These are phyloP conservation scores for Fusarium nanum DNA, from an alignment of 2,329 filamentous ascomycete species.

Conservation along the genomic window DNA sequence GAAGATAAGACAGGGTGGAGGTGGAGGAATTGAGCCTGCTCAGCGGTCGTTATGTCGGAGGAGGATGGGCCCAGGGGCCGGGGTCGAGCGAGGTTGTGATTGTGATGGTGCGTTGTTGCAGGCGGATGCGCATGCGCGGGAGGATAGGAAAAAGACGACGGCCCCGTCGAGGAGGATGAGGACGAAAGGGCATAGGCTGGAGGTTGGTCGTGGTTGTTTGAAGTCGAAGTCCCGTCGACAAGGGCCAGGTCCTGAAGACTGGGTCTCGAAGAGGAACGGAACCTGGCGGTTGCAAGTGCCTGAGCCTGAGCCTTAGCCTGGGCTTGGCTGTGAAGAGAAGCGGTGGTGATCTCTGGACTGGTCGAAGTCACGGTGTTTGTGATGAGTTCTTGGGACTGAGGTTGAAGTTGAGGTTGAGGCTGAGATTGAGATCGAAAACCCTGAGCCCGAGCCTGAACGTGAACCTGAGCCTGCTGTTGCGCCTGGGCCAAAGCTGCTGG, in stretches of 20 bases:
- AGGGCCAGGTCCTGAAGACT: constrained; percentile 39
- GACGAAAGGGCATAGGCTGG: constrained; percentile 35
- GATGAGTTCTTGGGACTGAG: constrained; percentile 26
- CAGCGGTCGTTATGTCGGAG: constrained; percentile 35
- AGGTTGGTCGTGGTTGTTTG: constrained; percentile 28
- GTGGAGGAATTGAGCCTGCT: constrained; percentile 40
- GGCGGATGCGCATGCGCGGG: constrained; percentile 20
- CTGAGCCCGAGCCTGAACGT: constrained; percentile 16
- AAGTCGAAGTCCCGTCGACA: constrained; percentile 24
- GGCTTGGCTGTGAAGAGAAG: constrained; percentile 11
- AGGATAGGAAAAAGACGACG: constrained; percentile 39
- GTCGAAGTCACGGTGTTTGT: constrained; percentile 1
- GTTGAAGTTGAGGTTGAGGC: constrained; percentile 22
- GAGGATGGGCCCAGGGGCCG: constrained; percentile 43
- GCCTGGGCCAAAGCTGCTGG: constrained; percentile 29
- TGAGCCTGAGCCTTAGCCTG: constrained; percentile 19
- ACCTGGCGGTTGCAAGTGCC: constrained; percentile 34
- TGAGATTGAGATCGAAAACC: constrained; percentile 32
- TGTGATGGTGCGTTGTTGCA: constrained; percentile 23
- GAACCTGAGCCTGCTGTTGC: constrained; percentile 21
- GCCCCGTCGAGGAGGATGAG: constrained; percentile 33
- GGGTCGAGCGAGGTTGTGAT: constrained; percentile 27
- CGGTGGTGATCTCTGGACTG: constrained; percentile 14
- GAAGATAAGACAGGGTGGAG: constrained; percentile 37
- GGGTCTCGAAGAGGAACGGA: constrained; percentile 41